Base-by-base conservation (phyloP, 768 basidiomycete genomes). In the Rickenella mellea region DNA sequence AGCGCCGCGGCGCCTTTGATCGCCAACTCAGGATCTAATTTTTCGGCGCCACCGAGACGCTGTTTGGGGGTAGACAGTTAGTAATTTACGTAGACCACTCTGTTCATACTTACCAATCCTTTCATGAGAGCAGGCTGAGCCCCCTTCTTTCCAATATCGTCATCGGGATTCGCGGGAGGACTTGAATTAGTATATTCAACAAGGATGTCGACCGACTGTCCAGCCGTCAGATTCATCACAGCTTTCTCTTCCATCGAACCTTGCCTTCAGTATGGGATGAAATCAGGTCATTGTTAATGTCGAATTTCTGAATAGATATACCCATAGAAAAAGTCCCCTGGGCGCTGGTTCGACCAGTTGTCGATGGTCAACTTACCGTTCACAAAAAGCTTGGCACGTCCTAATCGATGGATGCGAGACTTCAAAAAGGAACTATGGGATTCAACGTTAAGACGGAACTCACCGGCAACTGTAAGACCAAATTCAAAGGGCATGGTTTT, bases 281-380 rank as follows among this genome's bases (percentile, higher is more conserved):
- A 14, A 19, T 24, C 21, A 19, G 15, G 2, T 25, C 10, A 25
- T 7, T 15, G 8, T 10, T 41, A 24, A 37, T 28, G 12, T 14
- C 12, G n/a, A 10, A 28, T 11, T 36, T 6, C 10, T 7, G 29
- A 10, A 48, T 38, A 17, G 15, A 55, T 68, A n/a, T 45, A 73
- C 70, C 76, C 77, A 48, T 81, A 81, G 59, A 80, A 82, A 61
- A 80, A 77, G 47, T 81, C 80, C 0, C 81, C 79, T 1, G 73
- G 74, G 2, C 68, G 67, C 48, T 57, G 56, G 20, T 57, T 44
- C 10, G 49, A 52, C 27, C 56, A 57, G 41, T 62, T 61, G 44
- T 64, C 60, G 20, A 64, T 46, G 28, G 60, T 43, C 33, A 60
- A 43, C 44, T 62, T 43, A 20, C 59, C 63, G 44, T 66, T 54